A percentile compares a stretch with the other conserved stretches of the same genome.
Conservation (phyloP, 345 rosid genomes). For the Bretschneidera sinensis region DNA sequence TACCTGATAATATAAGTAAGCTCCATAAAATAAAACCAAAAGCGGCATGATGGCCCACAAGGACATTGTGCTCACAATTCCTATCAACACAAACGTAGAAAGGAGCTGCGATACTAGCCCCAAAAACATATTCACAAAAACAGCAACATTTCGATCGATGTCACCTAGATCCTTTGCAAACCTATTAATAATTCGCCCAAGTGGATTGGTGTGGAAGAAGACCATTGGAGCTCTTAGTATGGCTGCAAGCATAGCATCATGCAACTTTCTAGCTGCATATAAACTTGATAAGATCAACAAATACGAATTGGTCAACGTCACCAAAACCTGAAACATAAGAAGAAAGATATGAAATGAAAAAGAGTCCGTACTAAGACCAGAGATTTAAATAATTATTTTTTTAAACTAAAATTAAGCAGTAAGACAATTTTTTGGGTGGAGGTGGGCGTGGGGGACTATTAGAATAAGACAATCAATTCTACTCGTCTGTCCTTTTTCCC, state of each 20-base stretch:
- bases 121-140: conserved; percentile 70
- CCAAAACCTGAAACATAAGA: conserved; percentile 57
- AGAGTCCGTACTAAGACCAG: neutral
- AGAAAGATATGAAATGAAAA: neutral
- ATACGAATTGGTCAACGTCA: conserved; percentile 76
- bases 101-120: conserved; percentile 83
- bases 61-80: conserved; percentile 96
- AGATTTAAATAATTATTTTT: no score
- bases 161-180: conserved; percentile 97
- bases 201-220: conserved; percentile 95
- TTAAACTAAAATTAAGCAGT: no score
- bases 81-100: conserved; percentile 88
- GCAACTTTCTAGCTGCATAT: conserved; percentile 84
- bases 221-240: conserved; percentile 97
- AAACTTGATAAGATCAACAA: conserved; percentile 88
- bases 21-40: conserved; percentile 80
- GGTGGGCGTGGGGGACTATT: no score
- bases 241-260: conserved; percentile 86
- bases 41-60: conserved; percentile 98
- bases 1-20: conserved; percentile 96
- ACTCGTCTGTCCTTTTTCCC: no score
- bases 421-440: no score
- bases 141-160: conserved; percentile 82
- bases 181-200: conserved; percentile 91
- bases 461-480: no score